Evolutionary conservation across 768 basidiomycete genomes (phyloP), one percentile per base, ranked within the genome.

Genomic region (Collybia nuda): DNA sequence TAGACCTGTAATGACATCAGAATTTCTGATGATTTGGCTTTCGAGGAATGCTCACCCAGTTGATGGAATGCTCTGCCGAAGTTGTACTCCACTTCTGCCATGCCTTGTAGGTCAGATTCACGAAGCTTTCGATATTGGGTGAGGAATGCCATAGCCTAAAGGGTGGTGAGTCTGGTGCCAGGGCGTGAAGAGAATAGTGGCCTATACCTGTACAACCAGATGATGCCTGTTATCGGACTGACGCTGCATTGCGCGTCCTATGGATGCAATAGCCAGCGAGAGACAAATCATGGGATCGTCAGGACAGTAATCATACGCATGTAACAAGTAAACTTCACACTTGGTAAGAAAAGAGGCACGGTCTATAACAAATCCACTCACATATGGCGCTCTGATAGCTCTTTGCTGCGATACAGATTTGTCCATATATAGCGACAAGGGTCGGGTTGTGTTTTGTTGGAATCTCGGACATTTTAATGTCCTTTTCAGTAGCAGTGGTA

Each of bases 151-250:
- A 95, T 79, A 0, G 80, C 90, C 89, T 93, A 56, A n/a, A 12
- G 8, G 8, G 11, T 47, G 2, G 5, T 53, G 21, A 50, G 19
- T 21, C 32, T 40, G 17, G 35, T 6, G 1, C 17, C 36, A 24
- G 5, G 21, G 18, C 7, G 24, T 7, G 3, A 18, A 3, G 2
- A 14, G 29, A 5, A 15, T 19, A 12, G 6, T 28, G 15, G 47
- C 14, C 37, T 39, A 28, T 23, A 73, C 76, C 61, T 94, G 91
- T 3, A 86, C 78, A 35, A 98, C 79, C 51, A 93, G 78, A 64
- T 96, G 90, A 61, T 97, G 90, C 36, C 94, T 73, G 63, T 99
- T 98, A 68, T 98, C 96, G 12, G 88, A 85, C 65, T 98, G 95
- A 17, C 95, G 80, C 56, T 95, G 91, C 86, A 93, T 92, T 0